Percentiles rank a stretch among this genome's conserved stretches.
Evolutionary conservation across 371 early-diverging fungal genomes (phyloP).

Genomic region (Mortierella sp.): DNA sequence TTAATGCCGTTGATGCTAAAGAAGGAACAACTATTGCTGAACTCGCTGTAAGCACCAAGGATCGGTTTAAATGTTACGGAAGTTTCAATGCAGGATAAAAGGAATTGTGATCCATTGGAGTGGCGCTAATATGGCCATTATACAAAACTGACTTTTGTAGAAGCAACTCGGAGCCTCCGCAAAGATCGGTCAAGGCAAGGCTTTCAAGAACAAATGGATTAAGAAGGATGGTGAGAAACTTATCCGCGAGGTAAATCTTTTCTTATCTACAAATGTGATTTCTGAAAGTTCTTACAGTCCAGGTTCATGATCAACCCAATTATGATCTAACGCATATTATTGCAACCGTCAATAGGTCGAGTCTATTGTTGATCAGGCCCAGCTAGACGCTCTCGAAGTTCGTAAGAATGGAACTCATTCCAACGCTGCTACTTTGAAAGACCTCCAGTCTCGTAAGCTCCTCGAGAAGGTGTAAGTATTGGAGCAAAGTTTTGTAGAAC

Average conservation of each 20-base stretch:
- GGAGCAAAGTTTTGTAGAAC: too few species aligned
- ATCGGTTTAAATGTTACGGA: neutral
- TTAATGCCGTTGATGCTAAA: constrained; percentile 85
- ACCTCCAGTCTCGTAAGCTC: constrained; percentile 92
- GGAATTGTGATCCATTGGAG: neutral
- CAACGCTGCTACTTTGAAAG: constrained; percentile 78
- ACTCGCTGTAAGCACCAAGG: constrained; percentile 68
- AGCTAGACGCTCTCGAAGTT: constrained; percentile 79
- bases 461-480: constrained; percentile 75
- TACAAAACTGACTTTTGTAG: constrained; percentile 45
- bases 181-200: constrained; percentile 95
- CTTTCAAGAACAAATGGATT: constrained; percentile 98
- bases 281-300: neutral
- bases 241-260: constrained; percentile 60
- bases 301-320: neutral
- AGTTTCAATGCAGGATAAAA: neutral
- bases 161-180: constrained; percentile 80
- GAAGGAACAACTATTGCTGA: constrained; percentile 88
- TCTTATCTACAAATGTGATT: neutral
- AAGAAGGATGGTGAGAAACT: constrained; percentile 81
- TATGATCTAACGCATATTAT: neutral
- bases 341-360: constrained; percentile 63
- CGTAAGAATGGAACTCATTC: constrained; percentile 71
- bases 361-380: constrained; percentile 87
- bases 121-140: neutral